Conservation (phyloP, 768 basidiomycete species). For the Leccinum obscurum region DNA sequence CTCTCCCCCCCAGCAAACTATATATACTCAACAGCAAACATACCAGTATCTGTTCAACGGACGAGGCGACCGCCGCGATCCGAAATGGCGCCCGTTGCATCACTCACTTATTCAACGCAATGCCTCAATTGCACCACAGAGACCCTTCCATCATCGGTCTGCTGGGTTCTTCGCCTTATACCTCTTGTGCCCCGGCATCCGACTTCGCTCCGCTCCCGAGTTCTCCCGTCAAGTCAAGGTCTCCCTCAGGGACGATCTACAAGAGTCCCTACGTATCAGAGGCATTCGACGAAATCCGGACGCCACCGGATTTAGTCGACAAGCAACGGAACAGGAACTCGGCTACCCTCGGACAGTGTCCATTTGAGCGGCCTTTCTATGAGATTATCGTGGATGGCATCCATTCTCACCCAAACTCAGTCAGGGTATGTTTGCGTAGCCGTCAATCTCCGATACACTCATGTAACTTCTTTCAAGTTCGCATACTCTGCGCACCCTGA, state of each 20-base stretch:
- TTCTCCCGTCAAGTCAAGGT: conserved; percentile 16
- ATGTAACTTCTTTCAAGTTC: conserved; percentile 43
- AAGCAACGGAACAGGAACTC: conserved; percentile 20
- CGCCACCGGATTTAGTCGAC: conserved; percentile 54
- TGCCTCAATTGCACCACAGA: conserved; percentile 87
- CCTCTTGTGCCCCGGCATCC: conserved; percentile 44
- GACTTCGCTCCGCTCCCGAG: conserved; percentile 24
- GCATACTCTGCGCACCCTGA: conserved; percentile 84
- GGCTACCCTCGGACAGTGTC: conserved; percentile 44
- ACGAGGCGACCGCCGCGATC: conserved; percentile 70
- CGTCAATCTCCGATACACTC: background rate
- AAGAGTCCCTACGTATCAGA: conserved; percentile 46
- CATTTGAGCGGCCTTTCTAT: conserved; percentile 75
- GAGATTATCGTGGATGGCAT: conserved; percentile 90
- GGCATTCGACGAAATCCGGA: conserved; percentile 59
- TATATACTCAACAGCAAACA: conserved; percentile 2
- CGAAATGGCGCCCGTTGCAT: conserved; percentile 77
- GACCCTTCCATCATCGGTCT: conserved; percentile 92
- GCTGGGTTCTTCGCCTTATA: conserved; percentile 71
- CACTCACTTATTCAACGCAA: conserved; percentile 92
- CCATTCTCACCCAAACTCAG: conserved; percentile 89
- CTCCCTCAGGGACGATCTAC: conserved; percentile 7
- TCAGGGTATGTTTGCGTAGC: conserved; percentile 54
- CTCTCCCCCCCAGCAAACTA: background rate
- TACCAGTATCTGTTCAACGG: conserved; percentile 69